These are phyloP conservation scores for Podaxis sp. DNA, from an alignment of 768 basidiomycete species.

Conservation along the genomic window DNA sequence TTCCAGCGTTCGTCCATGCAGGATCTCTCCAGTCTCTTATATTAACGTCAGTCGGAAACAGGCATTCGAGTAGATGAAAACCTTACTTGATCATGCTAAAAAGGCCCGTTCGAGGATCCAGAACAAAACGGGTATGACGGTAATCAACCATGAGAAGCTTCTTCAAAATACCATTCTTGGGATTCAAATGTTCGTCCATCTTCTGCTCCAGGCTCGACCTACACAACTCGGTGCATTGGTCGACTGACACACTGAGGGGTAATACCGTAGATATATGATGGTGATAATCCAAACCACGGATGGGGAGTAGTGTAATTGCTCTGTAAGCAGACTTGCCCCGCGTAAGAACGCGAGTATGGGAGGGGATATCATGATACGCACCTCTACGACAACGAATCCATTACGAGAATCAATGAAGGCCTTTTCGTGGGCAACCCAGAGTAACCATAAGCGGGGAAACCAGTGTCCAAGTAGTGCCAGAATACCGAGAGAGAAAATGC, in stretches of 20 bases:
- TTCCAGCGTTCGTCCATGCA: slow-evolving; percentile 59
- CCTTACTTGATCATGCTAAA: slow-evolving; percentile 80
- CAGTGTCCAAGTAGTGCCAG: slow-evolving; percentile 86
- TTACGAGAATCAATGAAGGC: slow-evolving; percentile 71
- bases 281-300: slow-evolving; percentile 68
- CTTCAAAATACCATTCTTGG: slow-evolving; percentile 39
- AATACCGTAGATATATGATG: slow-evolving; percentile 84
- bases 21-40: slow-evolving; percentile 89
- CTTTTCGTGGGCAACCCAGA: slow-evolving; percentile 80
- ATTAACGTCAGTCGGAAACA: slow-evolving; percentile 2
- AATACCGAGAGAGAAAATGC: slow-evolving; percentile 67
- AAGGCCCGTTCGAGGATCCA: slow-evolving; percentile 81
- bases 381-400: slow-evolving; percentile 90
- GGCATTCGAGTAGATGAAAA: slow-evolving; percentile 3
- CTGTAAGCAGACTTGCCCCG: slow-evolving; percentile 74
- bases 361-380: slow-evolving; percentile 35
- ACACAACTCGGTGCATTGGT: slow-evolving; percentile 24
- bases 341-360: slow-evolving; percentile 18
- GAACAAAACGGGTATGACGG: slow-evolving; percentile 86
- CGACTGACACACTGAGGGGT: slow-evolving; percentile 31
- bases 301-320: slow-evolving; percentile 75
- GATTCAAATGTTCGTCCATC: slow-evolving; percentile 30
- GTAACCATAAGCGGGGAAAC: slow-evolving; percentile 91
- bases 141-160: slow-evolving; percentile 79
- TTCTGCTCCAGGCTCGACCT: slow-evolving; percentile 29